Conservation (phyloP, 176 grass and related monocot genomes). For the Triticum dicoccoides region DNA sequence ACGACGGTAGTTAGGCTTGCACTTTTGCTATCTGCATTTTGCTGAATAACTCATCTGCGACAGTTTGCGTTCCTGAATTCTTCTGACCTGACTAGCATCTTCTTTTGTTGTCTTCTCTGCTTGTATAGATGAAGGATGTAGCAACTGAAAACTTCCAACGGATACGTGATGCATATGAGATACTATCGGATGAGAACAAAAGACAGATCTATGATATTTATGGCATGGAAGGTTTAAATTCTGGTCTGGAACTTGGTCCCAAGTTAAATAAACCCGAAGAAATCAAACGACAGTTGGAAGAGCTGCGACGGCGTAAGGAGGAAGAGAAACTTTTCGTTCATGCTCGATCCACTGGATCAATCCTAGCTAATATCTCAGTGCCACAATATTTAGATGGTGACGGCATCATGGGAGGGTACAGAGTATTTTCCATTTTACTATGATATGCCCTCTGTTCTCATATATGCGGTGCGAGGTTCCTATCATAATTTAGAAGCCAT, state of each 20-base stretch:
- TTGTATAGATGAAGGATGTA: conserved; percentile 84
- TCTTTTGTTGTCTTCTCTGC: conserved; percentile 27
- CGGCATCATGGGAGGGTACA: conserved; percentile 84
- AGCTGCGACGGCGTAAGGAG: conserved; percentile 63
- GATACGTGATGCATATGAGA: conserved; percentile 86
- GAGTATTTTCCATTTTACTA: conserved; percentile 28
- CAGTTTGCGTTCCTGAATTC: neutral
- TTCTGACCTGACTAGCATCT: conserved; percentile 15
- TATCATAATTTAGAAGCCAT: conserved; percentile 10
- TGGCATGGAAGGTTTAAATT: conserved; percentile 96
- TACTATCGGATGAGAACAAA: conserved; percentile 83
- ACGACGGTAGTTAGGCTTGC: conserved; percentile 4
- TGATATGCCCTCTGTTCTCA: neutral
- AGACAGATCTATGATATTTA: conserved; percentile 99
- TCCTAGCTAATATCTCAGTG: conserved; percentile 69
- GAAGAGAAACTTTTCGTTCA: conserved; percentile 70
- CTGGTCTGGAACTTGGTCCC: conserved; percentile 88
- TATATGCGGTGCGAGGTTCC: conserved; percentile 11
- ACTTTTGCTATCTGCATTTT: conserved; percentile 10
- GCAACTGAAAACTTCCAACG: conserved; percentile 96
- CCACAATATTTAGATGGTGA: conserved; percentile 67
- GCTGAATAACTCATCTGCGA: conserved; percentile 1
- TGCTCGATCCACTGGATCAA: conserved; percentile 49
- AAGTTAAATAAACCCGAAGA: conserved; percentile 88
- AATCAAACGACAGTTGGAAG: conserved; percentile 89